Percentiles rank a stretch among this genome's conserved stretches.
Evolutionary conservation across 2,329 filamentous ascomycete genomes (phyloP).

Genomic region (Neoarthrinium moseri): DNA sequence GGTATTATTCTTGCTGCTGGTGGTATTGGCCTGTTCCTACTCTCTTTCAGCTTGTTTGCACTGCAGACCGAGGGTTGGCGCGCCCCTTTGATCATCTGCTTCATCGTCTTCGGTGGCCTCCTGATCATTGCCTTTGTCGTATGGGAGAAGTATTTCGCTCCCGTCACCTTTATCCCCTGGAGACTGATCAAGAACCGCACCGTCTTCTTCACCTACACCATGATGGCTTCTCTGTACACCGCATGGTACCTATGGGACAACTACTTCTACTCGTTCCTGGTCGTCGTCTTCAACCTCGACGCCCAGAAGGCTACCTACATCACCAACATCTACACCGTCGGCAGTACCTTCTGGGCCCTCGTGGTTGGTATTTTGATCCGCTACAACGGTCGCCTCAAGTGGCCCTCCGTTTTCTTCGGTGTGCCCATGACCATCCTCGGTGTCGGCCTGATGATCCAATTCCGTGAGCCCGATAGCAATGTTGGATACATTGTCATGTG

Average conservation of each 20-base stretch:
- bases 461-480: slow-evolving; percentile 45
- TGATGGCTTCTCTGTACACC: slow-evolving; percentile 29
- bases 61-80: slow-evolving; percentile 1
- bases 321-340: slow-evolving; percentile 36
- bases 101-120: slow-evolving; percentile 46
- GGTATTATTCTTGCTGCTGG: slow-evolving; percentile 35
- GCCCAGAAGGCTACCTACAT: slow-evolving; percentile 31
- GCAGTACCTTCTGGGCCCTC: slow-evolving; percentile 40
- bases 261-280: slow-evolving; percentile 41
- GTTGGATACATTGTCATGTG: slow-evolving; percentile 51
- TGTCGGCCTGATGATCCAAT: slow-evolving; percentile 51
- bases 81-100: slow-evolving; percentile 7
- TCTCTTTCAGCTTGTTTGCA: slow-evolving; percentile 7
- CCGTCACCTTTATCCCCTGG: slow-evolving; percentile 49
- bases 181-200: slow-evolving; percentile 39
- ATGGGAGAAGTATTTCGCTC: slow-evolving; percentile 51
- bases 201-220: slow-evolving; percentile 37
- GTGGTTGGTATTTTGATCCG: slow-evolving; percentile 45
- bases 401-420: slow-evolving; percentile 31
- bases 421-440: slow-evolving; percentile 48
- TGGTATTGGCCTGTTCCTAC: slow-evolving; percentile 50
- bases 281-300: slow-evolving; percentile 32
- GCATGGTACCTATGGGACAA: slow-evolving; percentile 37
- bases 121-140: slow-evolving; percentile 47
- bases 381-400: slow-evolving; percentile 47